Conservation (phyloP, 208 protist genomes). For the Crithidia expoeki region DNA sequence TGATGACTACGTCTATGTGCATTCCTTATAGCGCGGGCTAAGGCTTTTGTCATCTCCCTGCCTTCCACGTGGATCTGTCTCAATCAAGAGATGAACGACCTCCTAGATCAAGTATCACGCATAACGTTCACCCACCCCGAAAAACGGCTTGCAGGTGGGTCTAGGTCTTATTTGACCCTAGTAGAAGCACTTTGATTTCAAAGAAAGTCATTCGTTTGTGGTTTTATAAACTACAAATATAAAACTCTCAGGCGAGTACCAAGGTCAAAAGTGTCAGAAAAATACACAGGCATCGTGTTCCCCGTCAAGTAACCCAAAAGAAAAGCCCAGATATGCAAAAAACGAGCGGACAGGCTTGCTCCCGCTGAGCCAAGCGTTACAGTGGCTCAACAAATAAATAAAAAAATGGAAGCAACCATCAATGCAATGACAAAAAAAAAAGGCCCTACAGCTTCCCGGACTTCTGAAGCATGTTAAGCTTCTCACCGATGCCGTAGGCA, state of each 20-base stretch:
- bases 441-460: conserved; percentile 26
- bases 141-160: too few species aligned
- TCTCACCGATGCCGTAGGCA: conserved; percentile 97
- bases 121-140: too few species aligned
- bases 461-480: conserved; percentile 86
- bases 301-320: not conserved
- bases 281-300: not conserved
- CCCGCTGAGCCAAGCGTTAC: not conserved
- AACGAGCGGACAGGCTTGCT: not conserved
- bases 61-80: too few species aligned
- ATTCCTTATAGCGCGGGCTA: too few species aligned
- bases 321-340: not conserved
- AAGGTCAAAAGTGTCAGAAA: not conserved
- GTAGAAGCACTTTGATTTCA: too few species aligned
- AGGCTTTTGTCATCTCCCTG: too few species aligned
- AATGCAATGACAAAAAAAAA: not conserved
- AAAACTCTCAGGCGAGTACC: not conserved
- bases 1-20: too few species aligned
- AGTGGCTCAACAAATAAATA: conserved; percentile 4
- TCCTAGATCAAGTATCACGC: too few species aligned
- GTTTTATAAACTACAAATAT: too few species aligned
- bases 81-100: too few species aligned
- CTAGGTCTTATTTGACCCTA: too few species aligned
- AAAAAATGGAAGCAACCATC: conserved; percentile 20
- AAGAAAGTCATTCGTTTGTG: too few species aligned